Conservation (phyloP, 2,329 filamentous ascomycete genomes). For the Botrytis aclada region DNA sequence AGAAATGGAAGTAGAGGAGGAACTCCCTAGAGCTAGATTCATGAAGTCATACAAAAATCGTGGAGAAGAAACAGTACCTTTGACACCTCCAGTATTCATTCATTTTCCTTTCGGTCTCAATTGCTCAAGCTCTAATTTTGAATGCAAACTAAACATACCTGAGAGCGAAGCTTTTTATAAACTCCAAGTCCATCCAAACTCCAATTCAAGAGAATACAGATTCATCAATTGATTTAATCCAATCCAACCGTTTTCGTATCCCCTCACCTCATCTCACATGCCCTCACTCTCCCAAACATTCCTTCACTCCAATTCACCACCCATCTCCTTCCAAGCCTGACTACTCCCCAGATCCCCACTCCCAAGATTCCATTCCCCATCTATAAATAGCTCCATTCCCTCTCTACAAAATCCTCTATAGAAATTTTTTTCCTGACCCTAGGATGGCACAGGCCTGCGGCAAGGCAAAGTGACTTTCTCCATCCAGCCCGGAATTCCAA, state of each 20-base stretch:
- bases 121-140: no score
- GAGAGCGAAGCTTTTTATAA: not conserved
- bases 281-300: fast-evolving
- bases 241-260: fast-evolving
- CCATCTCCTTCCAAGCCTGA: not conserved
- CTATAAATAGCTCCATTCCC: not conserved
- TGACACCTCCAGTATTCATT: no score
- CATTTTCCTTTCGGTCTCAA: no score
- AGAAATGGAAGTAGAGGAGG: fast-evolving
- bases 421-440: no score
- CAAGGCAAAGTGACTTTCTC: no score
- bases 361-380: fast-evolving
- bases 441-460: no score
- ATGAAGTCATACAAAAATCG: fast-evolving
- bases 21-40: fast-evolving
- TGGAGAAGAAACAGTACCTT: fast-evolving
- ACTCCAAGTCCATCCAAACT: not conserved
- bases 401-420: no score
- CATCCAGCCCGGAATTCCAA: no score
- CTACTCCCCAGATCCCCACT: fast-evolving
- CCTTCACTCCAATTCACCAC: no score
- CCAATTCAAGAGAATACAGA: fast-evolving
- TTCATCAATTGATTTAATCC: no score
- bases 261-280: no score
- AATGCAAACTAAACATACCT: no score